Evolutionary conservation across 345 rosid genomes (phyloP), one percentile per base, ranked within the genome.

Genomic region (Durio zibethinus): DNA sequence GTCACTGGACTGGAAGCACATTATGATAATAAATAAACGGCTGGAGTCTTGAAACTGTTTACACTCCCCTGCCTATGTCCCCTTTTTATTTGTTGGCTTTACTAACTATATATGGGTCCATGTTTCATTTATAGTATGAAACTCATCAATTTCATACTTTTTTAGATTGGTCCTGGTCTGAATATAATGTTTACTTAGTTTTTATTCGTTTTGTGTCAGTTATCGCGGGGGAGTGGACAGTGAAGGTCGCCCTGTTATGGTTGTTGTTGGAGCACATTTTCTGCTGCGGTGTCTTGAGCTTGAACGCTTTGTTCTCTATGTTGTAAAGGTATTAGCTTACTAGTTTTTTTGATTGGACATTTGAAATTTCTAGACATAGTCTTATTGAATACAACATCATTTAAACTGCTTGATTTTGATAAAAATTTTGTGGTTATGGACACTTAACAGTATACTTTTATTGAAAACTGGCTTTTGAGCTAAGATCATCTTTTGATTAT

Each of bases 181-280:
- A 8, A 43, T 50, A 45, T 77, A 25, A 53, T 43, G 69, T 63
- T 74, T 43, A 79, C 73, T 80, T 73, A 62, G 70, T 66, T 53
- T 66, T 53, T 53, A 52, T 73, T 63, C 81, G 31, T 81, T 82
- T 78, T 48, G 18, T 80, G 73, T 78, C 89, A 96, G 99, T 77
- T 96, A 93, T 85, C 97, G 97, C 20, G 97, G 99, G 77, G 99
- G 99, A 60, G 98, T 93, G 42, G 99, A 96, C 79, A 88, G 90
- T 21, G 97, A 96, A 82, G 99, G 97, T 53, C 93, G 79, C 47
- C 98, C 98, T 60, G 97, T 96, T n/a, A 90, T 96, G 93, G 98
- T 96, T 47, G 88, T 96, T 78, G 99, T 96, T 80, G 99, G 99
- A 83, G 99, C 99, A 54, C 99, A 96, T 79, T 91, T 96, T 84